A percentile compares a stretch with the other conserved stretches of the same genome.
Conservation (phyloP, 768 basidiomycete species). For the Leccinum variicolor region DNA sequence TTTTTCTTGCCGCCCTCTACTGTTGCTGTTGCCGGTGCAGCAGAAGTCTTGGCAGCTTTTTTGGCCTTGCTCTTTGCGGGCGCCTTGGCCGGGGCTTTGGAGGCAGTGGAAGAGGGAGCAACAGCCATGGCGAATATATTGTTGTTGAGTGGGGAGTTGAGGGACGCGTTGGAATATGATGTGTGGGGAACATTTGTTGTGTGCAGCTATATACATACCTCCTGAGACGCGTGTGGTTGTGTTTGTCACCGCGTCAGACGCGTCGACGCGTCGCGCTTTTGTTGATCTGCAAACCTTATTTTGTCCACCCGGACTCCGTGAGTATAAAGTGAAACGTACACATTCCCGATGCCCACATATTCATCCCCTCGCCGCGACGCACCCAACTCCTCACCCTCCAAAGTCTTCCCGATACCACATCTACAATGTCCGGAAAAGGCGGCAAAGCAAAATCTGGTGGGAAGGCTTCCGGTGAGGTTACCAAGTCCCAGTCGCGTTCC, state of each 20-base stretch:
- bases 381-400: background rate
- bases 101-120: slow-evolving; percentile 42
- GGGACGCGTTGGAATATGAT: slow-evolving; percentile 13
- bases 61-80: slow-evolving; percentile 37
- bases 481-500: slow-evolving; percentile 37
- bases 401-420: slow-evolving; percentile 10
- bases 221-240: slow-evolving; percentile 36
- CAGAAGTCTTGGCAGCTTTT: slow-evolving; percentile 58
- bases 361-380: background rate
- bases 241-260: slow-evolving; percentile 32
- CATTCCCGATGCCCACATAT: slow-evolving; percentile 7
- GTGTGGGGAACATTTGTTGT: background rate
- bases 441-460: slow-evolving; percentile 70
- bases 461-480: slow-evolving; percentile 42
- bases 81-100: slow-evolving; percentile 46
- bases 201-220: slow-evolving; percentile 16
- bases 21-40: slow-evolving; percentile 47
- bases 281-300: slow-evolving; percentile 39
- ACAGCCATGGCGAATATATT: slow-evolving; percentile 51
- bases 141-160: slow-evolving; percentile 6
- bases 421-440: slow-evolving; percentile 39
- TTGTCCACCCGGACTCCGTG: slow-evolving; percentile 4
- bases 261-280: slow-evolving; percentile 37
- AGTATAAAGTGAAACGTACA: slow-evolving; percentile 29
- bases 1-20: slow-evolving; percentile 82